Evolutionary conservation across 257 asterid species (phyloP).

Genomic region (Nicotiana tomentosiformis): DNA sequence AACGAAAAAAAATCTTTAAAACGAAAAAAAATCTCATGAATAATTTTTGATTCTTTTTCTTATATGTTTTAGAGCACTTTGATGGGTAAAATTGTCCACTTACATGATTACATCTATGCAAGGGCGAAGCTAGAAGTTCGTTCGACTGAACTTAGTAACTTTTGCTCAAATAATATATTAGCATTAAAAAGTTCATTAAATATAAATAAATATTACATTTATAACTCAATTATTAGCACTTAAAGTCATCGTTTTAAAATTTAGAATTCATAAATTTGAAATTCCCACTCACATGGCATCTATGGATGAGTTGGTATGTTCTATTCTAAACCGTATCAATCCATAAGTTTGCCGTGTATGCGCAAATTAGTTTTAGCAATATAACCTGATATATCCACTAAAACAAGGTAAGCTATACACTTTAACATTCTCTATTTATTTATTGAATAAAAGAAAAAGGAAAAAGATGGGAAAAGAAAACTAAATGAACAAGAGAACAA

Average conservation of each 20-base stretch:
- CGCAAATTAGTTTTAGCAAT: neutral
- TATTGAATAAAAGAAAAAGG: neutral
- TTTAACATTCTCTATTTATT: neutral
- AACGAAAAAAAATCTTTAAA: neutral
- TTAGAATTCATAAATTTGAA: too few species aligned
- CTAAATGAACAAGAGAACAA: neutral
- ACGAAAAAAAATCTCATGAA: neutral
- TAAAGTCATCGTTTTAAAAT: too few species aligned
- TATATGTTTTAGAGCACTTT: neutral
- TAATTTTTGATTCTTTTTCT: neutral
- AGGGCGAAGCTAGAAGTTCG: too few species aligned
- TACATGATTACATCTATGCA: too few species aligned
- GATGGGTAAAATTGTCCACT: neutral
- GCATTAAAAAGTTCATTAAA: too few species aligned
- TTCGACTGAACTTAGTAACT: too few species aligned
- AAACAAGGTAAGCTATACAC: neutral
- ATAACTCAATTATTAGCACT: too few species aligned
- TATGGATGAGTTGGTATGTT: neutral
- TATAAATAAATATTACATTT: too few species aligned
- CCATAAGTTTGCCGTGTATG: too few species aligned
- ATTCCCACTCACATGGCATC: too few species aligned
- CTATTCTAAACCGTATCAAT: too few species aligned
- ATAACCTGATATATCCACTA: neutral
- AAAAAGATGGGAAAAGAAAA: neutral
- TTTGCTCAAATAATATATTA: too few species aligned